Base-by-base conservation (phyloP, 306 rosid species). In the Quercus cerris region DNA sequence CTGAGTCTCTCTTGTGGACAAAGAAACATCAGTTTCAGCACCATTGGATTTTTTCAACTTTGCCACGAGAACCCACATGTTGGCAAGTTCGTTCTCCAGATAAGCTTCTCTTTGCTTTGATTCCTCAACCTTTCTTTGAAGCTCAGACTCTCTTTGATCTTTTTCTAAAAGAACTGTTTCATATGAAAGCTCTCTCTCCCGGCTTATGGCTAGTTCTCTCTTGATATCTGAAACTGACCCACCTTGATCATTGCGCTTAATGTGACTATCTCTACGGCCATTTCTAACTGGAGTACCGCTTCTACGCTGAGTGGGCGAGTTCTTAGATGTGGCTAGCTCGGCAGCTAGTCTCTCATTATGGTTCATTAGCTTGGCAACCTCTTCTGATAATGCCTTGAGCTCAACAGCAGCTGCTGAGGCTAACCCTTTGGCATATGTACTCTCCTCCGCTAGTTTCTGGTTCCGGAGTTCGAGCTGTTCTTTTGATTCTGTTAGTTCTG, bases 351-450 rank as follows among this genome's bases (percentile, higher is more conserved):
- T 93, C 78, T 93, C 99, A 13, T 93, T 96, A 44, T 93, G 92
- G 80, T 87, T 93, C 99, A 93, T 93, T 73, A 91, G 97, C 84
- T 96, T 96, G 71, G 99, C 83, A 71, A 96, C 97, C 88, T 96
- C 99, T 88, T 93, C 99, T 23, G 99, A 89, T 64, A 96, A 81
- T 76, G 98, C 98, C 87, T 96, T 96, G 61, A 96, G 97, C 86
- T 96, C 99, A 74, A 93, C 98, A 5, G 98, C 99, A n/a, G 99
- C 99, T 75, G 99, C 99, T 46, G 99, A 96, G 69, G 99, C 99
- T 69, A 96, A 84, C 78, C 97, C 98, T 82, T 96, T 96, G 69
- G 99, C 99, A 86, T 93, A 96, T 70, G 97, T 83, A 85, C 97
- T 88, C 85, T 96, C 99, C 78, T 96, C 99, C 78, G 95, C 97